These are phyloP conservation scores for Entomortierella chlamydospora DNA, from an alignment of 192 early-diverging fungal genomes.

Conservation along the genomic window DNA sequence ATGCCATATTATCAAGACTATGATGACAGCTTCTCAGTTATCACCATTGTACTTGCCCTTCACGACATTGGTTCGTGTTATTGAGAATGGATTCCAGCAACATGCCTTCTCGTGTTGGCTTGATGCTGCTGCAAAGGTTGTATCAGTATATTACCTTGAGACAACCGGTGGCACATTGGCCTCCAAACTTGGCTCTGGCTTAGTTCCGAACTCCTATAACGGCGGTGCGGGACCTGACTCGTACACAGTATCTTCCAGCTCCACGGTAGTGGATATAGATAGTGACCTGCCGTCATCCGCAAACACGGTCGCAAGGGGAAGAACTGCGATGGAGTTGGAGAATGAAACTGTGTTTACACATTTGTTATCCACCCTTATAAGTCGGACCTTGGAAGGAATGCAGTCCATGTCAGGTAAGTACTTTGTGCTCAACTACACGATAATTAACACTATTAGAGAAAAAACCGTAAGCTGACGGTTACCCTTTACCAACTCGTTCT, in stretches of 20 bases:
- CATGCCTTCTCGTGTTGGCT: conserved; percentile 59
- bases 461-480: not conserved
- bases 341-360: conserved; percentile 40
- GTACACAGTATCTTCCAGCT: not conserved
- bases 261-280: conserved; percentile 19
- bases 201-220: conserved; percentile 15
- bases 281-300: not conserved
- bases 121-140: conserved; percentile 57
- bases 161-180: conserved; percentile 53
- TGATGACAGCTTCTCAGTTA: conserved; percentile 58
- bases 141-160: conserved; percentile 61
- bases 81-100: conserved; percentile 55
- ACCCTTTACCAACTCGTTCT: not conserved
- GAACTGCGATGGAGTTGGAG: conserved; percentile 19
- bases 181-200: conserved; percentile 30
- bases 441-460: not conserved
- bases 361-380: conserved; percentile 36
- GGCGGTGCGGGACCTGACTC: not conserved
- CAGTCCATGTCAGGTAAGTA: conserved; percentile 50
- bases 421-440: not conserved
- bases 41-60: conserved; percentile 57
- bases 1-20: conserved; percentile 61
- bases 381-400: conserved; percentile 58
- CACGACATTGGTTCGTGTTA: conserved; percentile 35
- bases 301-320: not conserved